Evolutionary conservation across 2,329 filamentous ascomycete genomes (phyloP).

Genomic region (Drechslera avenae): DNA sequence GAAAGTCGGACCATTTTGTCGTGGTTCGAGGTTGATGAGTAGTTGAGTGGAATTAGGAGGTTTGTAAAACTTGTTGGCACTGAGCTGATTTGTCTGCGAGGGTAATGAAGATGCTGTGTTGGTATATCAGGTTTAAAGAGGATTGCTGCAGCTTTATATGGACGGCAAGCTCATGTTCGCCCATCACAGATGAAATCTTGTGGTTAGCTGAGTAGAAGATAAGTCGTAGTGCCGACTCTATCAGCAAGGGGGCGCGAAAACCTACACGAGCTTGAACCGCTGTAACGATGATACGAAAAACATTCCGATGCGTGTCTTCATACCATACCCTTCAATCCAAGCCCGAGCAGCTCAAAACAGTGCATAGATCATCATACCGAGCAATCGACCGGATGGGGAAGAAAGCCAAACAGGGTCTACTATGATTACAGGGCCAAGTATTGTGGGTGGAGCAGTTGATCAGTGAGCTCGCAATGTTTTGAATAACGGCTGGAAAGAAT

Average conservation of each 20-base stretch:
- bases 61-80: not conserved
- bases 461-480: too few relatives aligned
- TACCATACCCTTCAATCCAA: too few relatives aligned
- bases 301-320: too few relatives aligned
- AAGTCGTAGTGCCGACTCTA: not conserved
- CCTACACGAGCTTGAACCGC: too few relatives aligned
- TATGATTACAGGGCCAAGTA: too few relatives aligned
- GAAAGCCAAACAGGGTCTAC: too few relatives aligned
- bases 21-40: not conserved
- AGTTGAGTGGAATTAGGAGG: not conserved
- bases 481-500: not conserved
- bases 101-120: conserved; percentile 1
- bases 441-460: too few relatives aligned
- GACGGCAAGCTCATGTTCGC: not conserved
- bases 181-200: not conserved
- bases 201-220: conserved; percentile 1
- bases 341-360: too few relatives aligned
- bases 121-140: not conserved
- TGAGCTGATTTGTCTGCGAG: not conserved
- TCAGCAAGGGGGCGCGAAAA: too few relatives aligned
- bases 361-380: too few relatives aligned
- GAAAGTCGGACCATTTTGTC: conserved; percentile 6
- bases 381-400: too few relatives aligned
- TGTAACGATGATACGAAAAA: too few relatives aligned
- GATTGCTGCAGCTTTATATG: not conserved